These are phyloP conservation scores for Taphrina deformans DNA, from an alignment of 1,139 yeast species.

Conservation along the genomic window DNA sequence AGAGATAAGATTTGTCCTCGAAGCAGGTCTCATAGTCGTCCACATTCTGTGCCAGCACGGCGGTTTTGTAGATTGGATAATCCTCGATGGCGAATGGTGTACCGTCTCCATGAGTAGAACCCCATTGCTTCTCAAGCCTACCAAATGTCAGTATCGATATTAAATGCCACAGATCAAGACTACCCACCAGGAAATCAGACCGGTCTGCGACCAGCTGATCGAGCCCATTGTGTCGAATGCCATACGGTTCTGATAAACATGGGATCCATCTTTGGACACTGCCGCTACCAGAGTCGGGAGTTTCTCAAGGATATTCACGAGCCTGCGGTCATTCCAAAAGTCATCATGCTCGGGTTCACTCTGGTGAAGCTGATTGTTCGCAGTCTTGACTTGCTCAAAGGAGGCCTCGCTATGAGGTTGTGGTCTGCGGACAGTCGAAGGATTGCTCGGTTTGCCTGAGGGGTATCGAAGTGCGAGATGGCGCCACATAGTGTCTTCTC, in stretches of 20 bases:
- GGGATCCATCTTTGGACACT: constrained; percentile 14
- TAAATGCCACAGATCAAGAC: neutral
- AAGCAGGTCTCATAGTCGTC: constrained; percentile 17
- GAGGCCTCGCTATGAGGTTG: constrained; percentile 5
- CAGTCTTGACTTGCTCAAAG: neutral
- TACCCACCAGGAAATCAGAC: constrained; percentile 13
- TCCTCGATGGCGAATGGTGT: constrained; percentile 12
- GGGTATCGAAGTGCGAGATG: constrained; percentile 17
- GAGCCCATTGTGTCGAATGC: constrained; percentile 9
- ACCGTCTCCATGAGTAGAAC: constrained; percentile 20
- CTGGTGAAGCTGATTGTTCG: neutral
- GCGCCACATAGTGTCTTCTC: neutral
- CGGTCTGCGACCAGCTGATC: constrained; percentile 4
- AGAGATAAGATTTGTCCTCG: constrained; percentile 13
- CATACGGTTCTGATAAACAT: constrained; percentile 12
- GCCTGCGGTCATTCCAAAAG: neutral
- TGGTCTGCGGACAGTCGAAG: neutral
- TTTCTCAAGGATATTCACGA: constrained; percentile 5
- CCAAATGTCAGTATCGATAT: neutral
- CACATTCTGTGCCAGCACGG: constrained; percentile 5
- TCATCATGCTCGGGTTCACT: neutral
- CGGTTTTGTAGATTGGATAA: constrained; percentile 18
- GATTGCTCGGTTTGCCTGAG: neutral
- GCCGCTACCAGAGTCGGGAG: constrained; percentile 16
- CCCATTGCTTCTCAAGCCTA: constrained; percentile 19